Conservation (phyloP, 805 yeast genomes). For the Candida silvatica region DNA sequence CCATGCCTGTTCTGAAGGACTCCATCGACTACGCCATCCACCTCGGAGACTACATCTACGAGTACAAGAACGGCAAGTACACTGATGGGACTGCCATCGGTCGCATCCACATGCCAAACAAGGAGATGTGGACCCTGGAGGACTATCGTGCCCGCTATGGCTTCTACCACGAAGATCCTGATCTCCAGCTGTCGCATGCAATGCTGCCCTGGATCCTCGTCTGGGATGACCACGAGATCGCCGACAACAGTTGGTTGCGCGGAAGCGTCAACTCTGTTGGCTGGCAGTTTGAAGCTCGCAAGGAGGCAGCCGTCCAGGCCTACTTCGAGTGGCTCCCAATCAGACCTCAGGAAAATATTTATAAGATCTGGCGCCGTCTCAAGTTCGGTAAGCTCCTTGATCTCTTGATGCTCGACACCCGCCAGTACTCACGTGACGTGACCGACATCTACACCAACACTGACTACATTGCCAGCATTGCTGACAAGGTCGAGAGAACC, state of each 20-base stretch:
- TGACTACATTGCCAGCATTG: slow-evolving; percentile 9
- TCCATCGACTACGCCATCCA: slow-evolving; percentile 17
- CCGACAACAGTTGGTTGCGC: slow-evolving; percentile 18
- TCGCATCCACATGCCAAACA: slow-evolving; percentile 13
- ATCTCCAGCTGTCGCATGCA: slow-evolving; percentile 16
- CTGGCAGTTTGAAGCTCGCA: slow-evolving; percentile 12
- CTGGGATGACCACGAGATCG: slow-evolving; percentile 23
- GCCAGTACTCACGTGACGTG: slow-evolving; percentile 19
- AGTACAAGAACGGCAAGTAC: slow-evolving; percentile 16
- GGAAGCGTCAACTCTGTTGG: slow-evolving; percentile 17
- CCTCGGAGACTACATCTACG: slow-evolving; percentile 20
- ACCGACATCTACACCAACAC: slow-evolving; percentile 16
- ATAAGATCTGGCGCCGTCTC: slow-evolving; percentile 16
- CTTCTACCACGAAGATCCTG: slow-evolving; percentile 13
- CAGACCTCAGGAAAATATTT: slow-evolving; percentile 10
- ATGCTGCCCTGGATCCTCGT: slow-evolving; percentile 17
- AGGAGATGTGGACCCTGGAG: slow-evolving; percentile 13
- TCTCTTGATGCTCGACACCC: slow-evolving; percentile 15
- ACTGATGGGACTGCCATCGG: slow-evolving; percentile 14
- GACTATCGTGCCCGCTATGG: slow-evolving; percentile 17
- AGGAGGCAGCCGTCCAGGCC: slow-evolving; percentile 13
- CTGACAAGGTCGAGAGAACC: slow-evolving; percentile 15
- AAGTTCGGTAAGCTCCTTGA: slow-evolving; percentile 14
- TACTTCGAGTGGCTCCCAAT: slow-evolving; percentile 21
- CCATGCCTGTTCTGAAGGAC: slow-evolving; percentile 12